Base-by-base conservation (phyloP, 2,329 filamentous ascomycete genomes). In the Colletotrichum horii region DNA sequence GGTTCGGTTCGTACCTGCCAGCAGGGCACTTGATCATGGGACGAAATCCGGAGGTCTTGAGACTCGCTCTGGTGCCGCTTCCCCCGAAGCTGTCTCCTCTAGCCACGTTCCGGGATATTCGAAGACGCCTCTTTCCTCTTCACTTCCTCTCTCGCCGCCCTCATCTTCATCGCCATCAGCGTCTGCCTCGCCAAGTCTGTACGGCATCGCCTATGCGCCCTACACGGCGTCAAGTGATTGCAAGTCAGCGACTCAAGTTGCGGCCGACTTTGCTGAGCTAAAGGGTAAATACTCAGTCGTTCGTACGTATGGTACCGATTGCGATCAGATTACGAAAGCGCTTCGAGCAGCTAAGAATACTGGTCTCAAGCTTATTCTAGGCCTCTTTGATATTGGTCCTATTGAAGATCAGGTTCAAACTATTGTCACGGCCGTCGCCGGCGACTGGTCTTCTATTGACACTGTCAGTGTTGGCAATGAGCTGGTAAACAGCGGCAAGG, bases 401-500 rank as follows among this genome's bases (percentile, higher is more conserved):
- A 87, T 94, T 19, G 83, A 87, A 16, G 77, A 85, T 2, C 92
- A 94, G 74, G 87, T 94, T n/a, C 78, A 88, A 12, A 87, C 85
- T 34, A 92, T 97, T 76, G 89, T 92, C 71, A 82, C 87, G 6
- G 91, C 89, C 16, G 87, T 94, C 56, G 78, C 86, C 8, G 87
- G 89, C 34, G 90, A 94, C 83, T 98, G 94, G 94, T 87, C 86
- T 65, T 82, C 87, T 16, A 89, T 97, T 77, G 89, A 94, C 81
- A 94, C 94, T 3, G 89, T 98, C 80, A 91, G 91, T 71, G 89
- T 98, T 56, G 95, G 95, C 77, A 98, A 98, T 82, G 95, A 98
- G 83, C 87, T 94, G 38, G 92, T 98, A 82, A 94, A 95, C 83
- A 89, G 88, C 67, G 91, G 91, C 55, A 83, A 87, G 48, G 89